phyloP scores from a whole-genome alignment of 2,329 filamentous ascomycete genomes.

The Alternaria burnsii region DNA sequence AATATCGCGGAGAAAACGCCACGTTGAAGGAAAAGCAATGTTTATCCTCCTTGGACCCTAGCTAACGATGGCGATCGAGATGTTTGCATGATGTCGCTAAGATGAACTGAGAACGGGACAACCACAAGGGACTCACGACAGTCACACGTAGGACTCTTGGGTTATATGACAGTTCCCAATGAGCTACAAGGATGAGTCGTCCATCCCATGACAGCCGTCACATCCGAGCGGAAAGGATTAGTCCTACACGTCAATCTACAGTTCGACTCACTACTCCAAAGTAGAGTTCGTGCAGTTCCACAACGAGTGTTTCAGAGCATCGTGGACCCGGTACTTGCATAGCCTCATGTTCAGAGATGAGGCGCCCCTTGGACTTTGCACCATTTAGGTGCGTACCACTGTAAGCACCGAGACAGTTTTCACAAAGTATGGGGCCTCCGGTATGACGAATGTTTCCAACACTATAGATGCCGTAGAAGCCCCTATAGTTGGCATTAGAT shows the following conservation, averaged over 20 bases:
- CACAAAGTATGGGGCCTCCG: not conserved
- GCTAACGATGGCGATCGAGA: not conserved
- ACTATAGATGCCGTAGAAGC: not conserved
- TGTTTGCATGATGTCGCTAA: not conserved
- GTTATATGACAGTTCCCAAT: not conserved
- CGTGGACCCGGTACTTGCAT: not conserved
- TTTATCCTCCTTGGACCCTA: not conserved
- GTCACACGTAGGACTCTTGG: not conserved
- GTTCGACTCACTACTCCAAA: not conserved
- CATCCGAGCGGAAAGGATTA: not conserved
- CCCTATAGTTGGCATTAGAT: not conserved
- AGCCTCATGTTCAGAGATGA: conserved; percentile 1
- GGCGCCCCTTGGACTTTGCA: not conserved
- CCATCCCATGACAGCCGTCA: not conserved
- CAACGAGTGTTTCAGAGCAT: not conserved
- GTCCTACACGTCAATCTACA: not conserved
- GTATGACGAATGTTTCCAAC: conserved; percentile 3
- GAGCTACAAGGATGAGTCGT: not conserved
- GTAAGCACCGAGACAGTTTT: conserved; percentile 1
- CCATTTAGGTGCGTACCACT: not conserved
- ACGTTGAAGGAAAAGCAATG: not conserved
- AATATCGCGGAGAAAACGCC: not conserved
- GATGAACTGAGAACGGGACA: not conserved
- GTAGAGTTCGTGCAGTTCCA: not conserved
- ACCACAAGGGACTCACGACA: not conserved